Base-by-base conservation (phyloP, 805 yeast species). In the Saccharomycopsis olivae region DNA sequence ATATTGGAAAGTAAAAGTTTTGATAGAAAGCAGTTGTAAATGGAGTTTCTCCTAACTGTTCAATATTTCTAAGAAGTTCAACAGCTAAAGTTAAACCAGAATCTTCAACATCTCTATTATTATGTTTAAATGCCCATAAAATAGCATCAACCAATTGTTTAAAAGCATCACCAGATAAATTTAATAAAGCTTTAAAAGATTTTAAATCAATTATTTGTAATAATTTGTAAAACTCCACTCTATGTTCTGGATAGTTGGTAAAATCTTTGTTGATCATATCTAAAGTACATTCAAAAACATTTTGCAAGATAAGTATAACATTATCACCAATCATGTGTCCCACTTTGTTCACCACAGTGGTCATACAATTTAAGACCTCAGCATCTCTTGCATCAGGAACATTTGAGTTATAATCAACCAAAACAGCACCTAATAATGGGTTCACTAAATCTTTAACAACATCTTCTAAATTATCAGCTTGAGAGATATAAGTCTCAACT, bases 311-410 rank as follows among this genome's bases (percentile, higher is more conserved):
- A 40, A 77, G 62, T 21, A 89, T 85, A 38, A 92, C 89, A 47
- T 92, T 94, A 47, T 83, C 89, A 20, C 95, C 87, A 43, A 89
- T 85, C 68, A 79, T 62, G 47, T 72, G 81, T 10, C 96, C 96
- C 43, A 87, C 94, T 55, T 86, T 81, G 21, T 75, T 67, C 20
- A 92, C 94, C 41, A 92, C 73, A 1, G 95, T 85, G 6, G 95
- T 77, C 75, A 92, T 79, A 70, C 97, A 88, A 61, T 83, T 85
- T 59, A 92, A 70, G 4, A 92, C 98, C 62, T 92, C 98, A 5
- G 96, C 95, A 63, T 92, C 98, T 57, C 97, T 78, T 8, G 96
- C 96, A 64, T 87, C 95, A 3, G 97, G 94, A 25, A 87, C 95
- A 54, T 84, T 84, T 14, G 75, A 65, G 53, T 74, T 75, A 63